A percentile compares a stretch with the other conserved stretches of the same genome.
Conservation (phyloP, 768 basidiomycete genomes). For the Asterophora parasitica region DNA sequence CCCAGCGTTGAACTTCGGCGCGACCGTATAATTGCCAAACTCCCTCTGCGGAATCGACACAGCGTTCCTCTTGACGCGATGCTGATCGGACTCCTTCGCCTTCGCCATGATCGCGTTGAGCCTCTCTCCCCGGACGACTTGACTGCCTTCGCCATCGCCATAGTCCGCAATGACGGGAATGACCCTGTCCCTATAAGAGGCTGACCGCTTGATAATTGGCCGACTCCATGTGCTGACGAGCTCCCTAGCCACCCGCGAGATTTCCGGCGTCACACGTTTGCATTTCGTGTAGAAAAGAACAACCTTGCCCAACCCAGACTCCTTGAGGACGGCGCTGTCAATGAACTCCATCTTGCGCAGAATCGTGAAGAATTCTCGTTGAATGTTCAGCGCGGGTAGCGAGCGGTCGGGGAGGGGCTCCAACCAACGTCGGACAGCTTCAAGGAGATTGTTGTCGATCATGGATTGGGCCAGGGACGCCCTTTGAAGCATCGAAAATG, state of each 20-base stretch:
- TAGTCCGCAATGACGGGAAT: conserved; percentile 51
- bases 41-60: conserved; percentile 79
- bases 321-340: conserved; percentile 85
- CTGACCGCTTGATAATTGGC: conserved; percentile 86
- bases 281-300: conserved; percentile 95
- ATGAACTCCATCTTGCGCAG: conserved; percentile 89
- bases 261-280: conserved; percentile 80
- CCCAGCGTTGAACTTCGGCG: conserved; percentile 58
- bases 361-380: conserved; percentile 82
- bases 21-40: conserved; percentile 74
- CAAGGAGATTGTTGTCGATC: conserved; percentile 90
- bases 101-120: conserved; percentile 67
- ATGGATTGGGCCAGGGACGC: conserved; percentile 86
- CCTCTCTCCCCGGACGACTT: conserved; percentile 35
- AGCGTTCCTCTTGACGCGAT: conserved; percentile 68
- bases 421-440: conserved; percentile 86
- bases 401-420: conserved; percentile 93
- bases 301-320: conserved; percentile 84
- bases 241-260: conserved; percentile 75
- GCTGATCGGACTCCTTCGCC: conserved; percentile 64
- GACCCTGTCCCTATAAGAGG: conserved; percentile 72
- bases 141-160: conserved; percentile 27
- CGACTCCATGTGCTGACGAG: conserved; percentile 86
- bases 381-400: conserved; percentile 93
- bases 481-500: conserved; percentile 35